Percentiles rank a stretch among this genome's conserved stretches.
These are phyloP conservation scores for Yamadazyma olivae DNA, from an alignment of 805 yeast genomes.

Conservation along the genomic window DNA sequence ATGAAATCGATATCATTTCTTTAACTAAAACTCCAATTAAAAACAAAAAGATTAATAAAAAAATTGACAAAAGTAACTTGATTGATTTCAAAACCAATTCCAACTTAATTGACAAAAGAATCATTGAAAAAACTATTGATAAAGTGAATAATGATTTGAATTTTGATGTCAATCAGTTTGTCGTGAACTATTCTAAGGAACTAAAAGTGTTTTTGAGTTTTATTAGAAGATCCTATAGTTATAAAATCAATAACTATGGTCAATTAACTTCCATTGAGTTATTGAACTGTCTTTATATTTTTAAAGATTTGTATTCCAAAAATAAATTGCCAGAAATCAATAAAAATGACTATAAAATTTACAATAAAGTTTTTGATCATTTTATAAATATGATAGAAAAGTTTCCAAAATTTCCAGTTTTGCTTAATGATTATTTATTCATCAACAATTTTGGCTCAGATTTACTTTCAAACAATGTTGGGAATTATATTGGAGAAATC, in stretches of 20 bases:
- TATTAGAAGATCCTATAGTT: conserved; percentile 17
- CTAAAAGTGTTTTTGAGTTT: conserved; percentile 19
- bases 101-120: conserved; percentile 2
- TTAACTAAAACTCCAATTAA: conserved; percentile 15
- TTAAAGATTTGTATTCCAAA: conserved; percentile 18
- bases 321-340: conserved; percentile 15
- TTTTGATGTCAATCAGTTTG: conserved; percentile 14
- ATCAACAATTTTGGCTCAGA: conserved; percentile 9
- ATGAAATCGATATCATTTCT: conserved; percentile 23
- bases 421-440: conserved; percentile 16
- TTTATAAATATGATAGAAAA: conserved; percentile 14
- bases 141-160: conserved; percentile 5
- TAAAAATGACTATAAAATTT: conserved; percentile 14
- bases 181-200: conserved; percentile 17
- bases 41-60: too few relatives aligned
- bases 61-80: neutral
- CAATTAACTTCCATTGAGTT: conserved; percentile 24
- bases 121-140: conserved; percentile 7
- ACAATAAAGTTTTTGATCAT: conserved; percentile 20
- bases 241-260: conserved; percentile 18
- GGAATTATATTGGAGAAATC: conserved; percentile 17
- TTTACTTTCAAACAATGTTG: conserved; percentile 9
- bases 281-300: conserved; percentile 24
- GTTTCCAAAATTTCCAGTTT: conserved; percentile 16
- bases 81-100: conserved; percentile 4